Percentiles rank a stretch among this genome's conserved stretches.
Evolutionary conservation across 1,284 basidiomycete genomes (phyloP).

Genomic region (Rhodotorula glutinis): DNA sequence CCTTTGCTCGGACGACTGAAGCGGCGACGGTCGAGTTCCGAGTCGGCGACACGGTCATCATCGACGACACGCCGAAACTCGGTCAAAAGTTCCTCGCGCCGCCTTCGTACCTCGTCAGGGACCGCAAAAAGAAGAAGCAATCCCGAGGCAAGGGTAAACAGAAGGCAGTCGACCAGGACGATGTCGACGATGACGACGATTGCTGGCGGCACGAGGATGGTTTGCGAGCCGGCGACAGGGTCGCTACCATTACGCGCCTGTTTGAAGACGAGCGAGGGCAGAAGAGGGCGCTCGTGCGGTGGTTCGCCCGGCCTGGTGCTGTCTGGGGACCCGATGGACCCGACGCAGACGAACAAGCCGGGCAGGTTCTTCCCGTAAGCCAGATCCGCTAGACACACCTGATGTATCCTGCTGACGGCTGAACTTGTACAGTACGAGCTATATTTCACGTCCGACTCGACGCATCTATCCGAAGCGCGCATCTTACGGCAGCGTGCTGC

Average conservation of each 20-base stretch:
- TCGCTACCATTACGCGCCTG: constrained; percentile 31
- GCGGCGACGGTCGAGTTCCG: constrained; percentile 9
- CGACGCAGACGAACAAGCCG: constrained; percentile 18
- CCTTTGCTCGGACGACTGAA: constrained; percentile 14
- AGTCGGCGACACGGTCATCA: constrained; percentile 33
- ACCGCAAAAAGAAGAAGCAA: constrained; percentile 2
- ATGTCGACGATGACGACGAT: neutral
- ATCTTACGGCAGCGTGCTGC: constrained; percentile 5
- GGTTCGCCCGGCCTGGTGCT: constrained; percentile 36
- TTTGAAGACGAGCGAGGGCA: constrained; percentile 27
- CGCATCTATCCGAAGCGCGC: constrained; percentile 23
- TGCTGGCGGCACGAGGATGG: constrained; percentile 40
- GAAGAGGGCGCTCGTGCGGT: constrained; percentile 33
- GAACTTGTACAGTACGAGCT: constrained; percentile 31
- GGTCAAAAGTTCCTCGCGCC: constrained; percentile 36
- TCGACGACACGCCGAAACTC: constrained; percentile 8
- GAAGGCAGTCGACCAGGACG: constrained; percentile 6
- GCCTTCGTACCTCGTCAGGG: constrained; percentile 14
- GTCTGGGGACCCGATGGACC: constrained; percentile 36
- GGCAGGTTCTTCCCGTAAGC: constrained; percentile 11
- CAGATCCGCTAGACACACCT: neutral
- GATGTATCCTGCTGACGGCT: neutral
- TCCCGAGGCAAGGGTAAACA: constrained; percentile 12
- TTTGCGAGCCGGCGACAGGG: constrained; percentile 21
- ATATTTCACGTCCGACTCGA: constrained; percentile 39